Base-by-base conservation (phyloP, 164 flowering plant genomes). In the Piper longum region DNA sequence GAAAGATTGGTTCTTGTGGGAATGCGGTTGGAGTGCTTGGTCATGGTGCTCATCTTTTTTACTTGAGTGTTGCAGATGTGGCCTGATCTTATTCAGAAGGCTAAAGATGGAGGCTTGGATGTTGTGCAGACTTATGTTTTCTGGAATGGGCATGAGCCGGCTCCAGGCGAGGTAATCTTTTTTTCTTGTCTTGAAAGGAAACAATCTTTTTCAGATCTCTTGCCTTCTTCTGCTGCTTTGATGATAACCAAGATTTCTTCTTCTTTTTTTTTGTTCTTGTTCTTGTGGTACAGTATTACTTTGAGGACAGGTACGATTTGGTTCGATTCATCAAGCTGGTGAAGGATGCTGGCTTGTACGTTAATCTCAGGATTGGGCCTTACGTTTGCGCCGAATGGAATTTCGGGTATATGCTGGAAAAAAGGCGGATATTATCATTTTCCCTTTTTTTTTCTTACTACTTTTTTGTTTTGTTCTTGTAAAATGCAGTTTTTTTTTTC, bases 301-400 rank as follows among this genome's bases (percentile, higher is more conserved):
- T 89, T 70, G 85, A 79, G 72, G 96, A 73, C 36, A 77, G 87
- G 70, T 89, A 82, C 71, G 92, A 89, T 71, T 68, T 89, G 66
- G 91, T 89, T 18, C 66, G 65, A 65, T 88, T 88, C 76, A 73
- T 88, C 70, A 86, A 86, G 78, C 62, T 83, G 66, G 88, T 80
- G 41, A 81, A 88, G 41, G 81, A 85, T 73, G 87, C 89, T 17
- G 95, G 95, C 36, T 88, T 88, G 39, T 85, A 82, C 70, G 83
- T 85, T 75, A 82, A 86, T 78, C 90, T 88, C 66, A 68, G 96
- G 65, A 82, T 88, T 69, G 96, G 96, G 8, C 96, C 96, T 19
- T 87, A 85, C 69, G 75, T 82, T 59, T 87, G 95, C 64, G 95
- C 84, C 36, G 95, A 88, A 78, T 88, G 96, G 96, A 88, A 86